Evolutionary conservation across 2,329 filamentous ascomycete species (phyloP).

Genomic region (Sphaerulina musiva): DNA sequence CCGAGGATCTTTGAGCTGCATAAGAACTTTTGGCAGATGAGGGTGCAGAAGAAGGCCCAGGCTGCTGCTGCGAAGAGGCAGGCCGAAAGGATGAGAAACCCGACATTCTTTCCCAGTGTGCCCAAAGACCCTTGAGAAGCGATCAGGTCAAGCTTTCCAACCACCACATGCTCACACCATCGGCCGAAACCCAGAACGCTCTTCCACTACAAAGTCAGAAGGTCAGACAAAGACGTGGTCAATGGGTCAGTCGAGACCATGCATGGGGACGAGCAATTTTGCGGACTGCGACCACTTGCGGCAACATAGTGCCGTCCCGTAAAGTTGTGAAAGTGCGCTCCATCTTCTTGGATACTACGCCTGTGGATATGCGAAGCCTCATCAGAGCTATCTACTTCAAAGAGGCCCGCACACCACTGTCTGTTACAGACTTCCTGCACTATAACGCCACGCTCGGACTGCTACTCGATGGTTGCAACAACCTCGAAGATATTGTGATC

Average conservation of each 20-base stretch:
- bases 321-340: too few species aligned
- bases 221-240: background rate
- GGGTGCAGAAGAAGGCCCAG: conserved; percentile 70
- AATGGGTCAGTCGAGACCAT: background rate
- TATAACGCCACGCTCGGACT: too few species aligned
- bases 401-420: too few species aligned
- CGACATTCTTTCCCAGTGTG: conserved; percentile 71
- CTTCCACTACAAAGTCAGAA: background rate
- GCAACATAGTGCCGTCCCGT: background rate
- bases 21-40: conserved; percentile 84
- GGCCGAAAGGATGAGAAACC: conserved; percentile 70
- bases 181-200: too few species aligned
- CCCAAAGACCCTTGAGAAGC: conserved; percentile 9
- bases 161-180: too few species aligned
- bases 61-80: conserved; percentile 75
- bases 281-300: background rate
- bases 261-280: background rate
- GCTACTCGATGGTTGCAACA: too few species aligned
- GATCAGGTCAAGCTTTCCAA: background rate
- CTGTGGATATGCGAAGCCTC: too few species aligned
- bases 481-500: background rate
- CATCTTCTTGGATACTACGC: too few species aligned
- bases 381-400: too few species aligned
- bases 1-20: conserved; percentile 78
- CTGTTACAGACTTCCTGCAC: too few species aligned